Evolutionary conservation across 129 eudicot species (phyloP), one percentile per base, ranked within the genome.

Genomic region (Calendula officinalis): DNA sequence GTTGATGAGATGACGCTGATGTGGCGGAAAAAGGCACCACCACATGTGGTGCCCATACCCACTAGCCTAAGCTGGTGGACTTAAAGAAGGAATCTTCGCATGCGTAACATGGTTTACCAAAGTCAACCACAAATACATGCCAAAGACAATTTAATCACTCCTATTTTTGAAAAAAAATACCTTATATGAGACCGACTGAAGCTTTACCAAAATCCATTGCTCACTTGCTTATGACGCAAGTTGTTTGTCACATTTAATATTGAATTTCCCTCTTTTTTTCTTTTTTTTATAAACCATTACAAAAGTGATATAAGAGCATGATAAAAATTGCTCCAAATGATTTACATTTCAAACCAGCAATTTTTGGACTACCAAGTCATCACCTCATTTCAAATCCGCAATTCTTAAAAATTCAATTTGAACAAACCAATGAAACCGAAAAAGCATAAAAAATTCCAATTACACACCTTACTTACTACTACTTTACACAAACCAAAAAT

Each of bases 401-500:
- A 22, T 3, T 22, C 36, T 33, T 50, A 13, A 67, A 10, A 47
- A 60, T 2, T 22, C 30, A 22, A 22, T 22, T 22, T 22, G 14
- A 43, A 74, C 66, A 70, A 70, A 79, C 60, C 12, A 52, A 78
- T 68, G 34, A 62, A 71, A 46, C 15, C 64, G 15, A 15, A 35
- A 75, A 50, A 53, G 43, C 76, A 71, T 69, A 66, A 54, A 68
- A 39, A 74, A 58, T 68, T 62, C 52, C 30, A 22, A 22, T 22
- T 22, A 22, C 72, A 83, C 7, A 66, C 66, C 75, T 58, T 22
- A 22, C 30, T 22, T 22, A 22, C 30, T 53, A 66, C 72, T 68
- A 76, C 68, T 77, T 71, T 75, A 81, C 82, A 84, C 54, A 75
- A 60, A 61, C 56, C 56, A 49, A 54, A 79, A 69, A 22, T 22